These are phyloP conservation scores for Pythium insidiosum DNA, from an alignment of 352 stramenopile genomes.

Conservation along the genomic window DNA sequence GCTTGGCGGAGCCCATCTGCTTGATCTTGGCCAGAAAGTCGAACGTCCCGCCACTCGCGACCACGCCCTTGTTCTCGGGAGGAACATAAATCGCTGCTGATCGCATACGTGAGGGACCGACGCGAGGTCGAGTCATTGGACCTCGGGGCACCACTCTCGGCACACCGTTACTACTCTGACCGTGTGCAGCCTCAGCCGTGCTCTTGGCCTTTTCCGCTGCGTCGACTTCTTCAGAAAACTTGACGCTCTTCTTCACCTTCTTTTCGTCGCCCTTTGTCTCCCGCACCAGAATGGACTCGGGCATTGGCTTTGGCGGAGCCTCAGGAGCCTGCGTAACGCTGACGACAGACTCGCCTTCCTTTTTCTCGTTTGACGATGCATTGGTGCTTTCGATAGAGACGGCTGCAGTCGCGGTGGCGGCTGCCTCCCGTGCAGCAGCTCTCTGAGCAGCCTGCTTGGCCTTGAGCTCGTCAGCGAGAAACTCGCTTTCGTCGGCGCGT, in stretches of 20 bases:
- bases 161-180: background rate
- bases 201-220: constrained; percentile 7
- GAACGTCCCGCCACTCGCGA: constrained; percentile 73
- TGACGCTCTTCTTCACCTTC: constrained; percentile 41
- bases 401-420: background rate
- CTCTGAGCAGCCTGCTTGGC: constrained; percentile 22
- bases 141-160: too few species aligned
- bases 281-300: constrained; percentile 12
- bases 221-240: constrained; percentile 35
- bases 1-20: constrained; percentile 19
- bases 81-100: background rate
- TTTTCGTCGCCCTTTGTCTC: constrained; percentile 4
- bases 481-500: constrained; percentile 48
- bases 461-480: constrained; percentile 60
- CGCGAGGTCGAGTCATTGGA: too few species aligned
- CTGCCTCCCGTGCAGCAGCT: constrained; percentile 3
- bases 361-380: too few species aligned
- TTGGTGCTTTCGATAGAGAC: too few species aligned
- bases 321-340: background rate
- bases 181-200: background rate
- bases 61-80: constrained; percentile 47
- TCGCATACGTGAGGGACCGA: too few species aligned
- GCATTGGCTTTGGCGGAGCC: constrained; percentile 1
- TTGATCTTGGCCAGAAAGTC: constrained; percentile 84
- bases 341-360: background rate